Base-by-base conservation (phyloP, 176 grass and related monocot genomes). In the Leersia perrieri region DNA sequence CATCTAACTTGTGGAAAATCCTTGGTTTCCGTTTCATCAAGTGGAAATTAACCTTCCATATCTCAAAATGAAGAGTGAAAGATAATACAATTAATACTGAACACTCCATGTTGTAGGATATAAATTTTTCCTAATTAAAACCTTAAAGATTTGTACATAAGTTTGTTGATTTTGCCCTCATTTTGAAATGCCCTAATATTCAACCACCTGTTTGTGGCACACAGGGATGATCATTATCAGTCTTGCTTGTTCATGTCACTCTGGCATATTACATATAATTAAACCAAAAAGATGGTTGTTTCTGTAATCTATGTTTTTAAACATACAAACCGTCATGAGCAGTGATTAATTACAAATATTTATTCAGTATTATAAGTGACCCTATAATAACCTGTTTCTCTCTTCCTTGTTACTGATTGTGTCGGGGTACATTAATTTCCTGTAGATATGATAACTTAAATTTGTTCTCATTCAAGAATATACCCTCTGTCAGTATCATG, bases 331-430 rank as follows among this genome's bases (percentile, higher is more conserved):
- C 5, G 27, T 67, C 26, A 63, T 55, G 49, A 55, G 33, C 10
- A 69, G 51, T 33, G 1, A 18, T 76, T 14, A 70, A 76, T 68
- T 61, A 27, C 36, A 12, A 39, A 73, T 13, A 18, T 33, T 39
- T 70, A 55, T 32, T 78, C 7, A 30, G 60, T 32, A 82, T 42
- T 77, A 29, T 51, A n/a, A 22, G 5, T 25, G 2, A 28, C 1
- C 66, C 40, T 75, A 44, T 55, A 1, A 12, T 73, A 23, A 20
- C 51, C 8, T 36, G 29, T 40, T 22, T 63, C 32, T 63, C 18
- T 42, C 27, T 73, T 44, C 23, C 23, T 33, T 72, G 68, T 81
- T 79, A 31, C 68, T 47, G 38, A 29, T 77, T 76, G 15, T 72
- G 25, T 68, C 64, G 34, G 62, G 38, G 7, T 36, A 39, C 63